These are phyloP conservation scores for Gardenia jasminoides DNA, from an alignment of 257 asterid genomes.

Conservation along the genomic window DNA sequence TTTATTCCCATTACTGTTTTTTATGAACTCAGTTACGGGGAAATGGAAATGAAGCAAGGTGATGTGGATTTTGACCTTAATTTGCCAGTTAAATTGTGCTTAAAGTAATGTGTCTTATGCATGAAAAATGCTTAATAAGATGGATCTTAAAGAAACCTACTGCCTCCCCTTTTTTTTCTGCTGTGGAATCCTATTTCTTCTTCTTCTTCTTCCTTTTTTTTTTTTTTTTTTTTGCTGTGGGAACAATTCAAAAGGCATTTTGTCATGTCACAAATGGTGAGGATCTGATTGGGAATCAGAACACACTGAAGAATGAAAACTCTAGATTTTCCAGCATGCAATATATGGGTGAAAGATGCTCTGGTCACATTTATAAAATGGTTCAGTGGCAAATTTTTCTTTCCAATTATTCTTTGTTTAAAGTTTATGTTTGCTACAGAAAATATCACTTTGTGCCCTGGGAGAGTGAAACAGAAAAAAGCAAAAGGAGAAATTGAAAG, in stretches of 20 bases:
- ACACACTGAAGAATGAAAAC: background rate
- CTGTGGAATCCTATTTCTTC: too few species aligned
- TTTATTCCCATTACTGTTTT: constrained; percentile 71
- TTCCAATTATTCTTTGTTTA: background rate
- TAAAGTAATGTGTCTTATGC: background rate
- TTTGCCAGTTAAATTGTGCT: background rate
- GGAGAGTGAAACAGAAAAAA: too few species aligned
- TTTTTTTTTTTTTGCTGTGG: too few species aligned
- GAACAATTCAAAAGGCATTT: background rate
- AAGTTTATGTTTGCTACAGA: background rate
- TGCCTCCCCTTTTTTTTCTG: too few species aligned
- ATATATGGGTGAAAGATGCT: background rate
- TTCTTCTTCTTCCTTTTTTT: too few species aligned
- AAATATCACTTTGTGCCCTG: background rate
- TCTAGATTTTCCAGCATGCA: background rate
- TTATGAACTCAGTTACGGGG: constrained; percentile 90
- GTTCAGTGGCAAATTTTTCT: background rate
- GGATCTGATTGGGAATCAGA: background rate
- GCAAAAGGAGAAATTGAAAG: background rate
- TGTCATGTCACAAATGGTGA: background rate
- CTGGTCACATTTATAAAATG: background rate
- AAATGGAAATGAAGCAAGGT: constrained; percentile 96
- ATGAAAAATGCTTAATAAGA: background rate
- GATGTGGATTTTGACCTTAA: background rate
- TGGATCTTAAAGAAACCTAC: background rate